These are phyloP conservation scores for Aspergillaceae sp. DNA, from an alignment of 2,329 filamentous ascomycete genomes.

Conservation along the genomic window DNA sequence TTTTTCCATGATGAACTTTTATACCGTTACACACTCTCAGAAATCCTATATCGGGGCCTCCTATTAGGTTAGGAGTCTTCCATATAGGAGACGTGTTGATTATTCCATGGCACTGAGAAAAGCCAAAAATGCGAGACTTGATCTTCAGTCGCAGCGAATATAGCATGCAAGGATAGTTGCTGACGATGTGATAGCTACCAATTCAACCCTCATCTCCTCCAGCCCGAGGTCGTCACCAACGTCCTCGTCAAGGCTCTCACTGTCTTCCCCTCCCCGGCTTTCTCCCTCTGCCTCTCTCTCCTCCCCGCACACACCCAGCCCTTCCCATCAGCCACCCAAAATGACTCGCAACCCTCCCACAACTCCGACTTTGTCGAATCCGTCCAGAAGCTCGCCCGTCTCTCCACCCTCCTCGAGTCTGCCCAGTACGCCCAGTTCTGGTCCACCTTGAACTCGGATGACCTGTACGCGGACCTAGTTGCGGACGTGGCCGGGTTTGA, in stretches of 20 bases:
- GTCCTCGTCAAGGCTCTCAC: constrained; percentile 97
- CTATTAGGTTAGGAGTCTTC: background rate
- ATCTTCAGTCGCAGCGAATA: background rate
- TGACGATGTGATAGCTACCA: constrained; percentile 63
- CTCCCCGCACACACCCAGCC: constrained; percentile 75
- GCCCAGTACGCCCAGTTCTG: constrained; percentile 91
- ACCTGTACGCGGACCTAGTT: constrained; percentile 89
- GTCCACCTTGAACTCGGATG: constrained; percentile 83
- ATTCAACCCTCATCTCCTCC: constrained; percentile 96
- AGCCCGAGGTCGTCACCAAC: constrained; percentile 97
- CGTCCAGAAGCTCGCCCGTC: constrained; percentile 72
- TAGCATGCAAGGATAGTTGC: no score
- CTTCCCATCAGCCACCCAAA: constrained; percentile 44
- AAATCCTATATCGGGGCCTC: background rate
- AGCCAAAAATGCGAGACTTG: background rate
- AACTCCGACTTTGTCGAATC: constrained; percentile 65
- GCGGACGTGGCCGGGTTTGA: constrained; percentile 94
- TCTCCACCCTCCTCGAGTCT: constrained; percentile 80
- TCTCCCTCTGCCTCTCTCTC: constrained; percentile 86
- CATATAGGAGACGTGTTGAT: background rate
- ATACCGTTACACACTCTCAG: background rate
- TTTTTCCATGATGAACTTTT: background rate
- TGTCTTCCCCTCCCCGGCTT: constrained; percentile 92
- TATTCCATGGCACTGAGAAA: background rate
- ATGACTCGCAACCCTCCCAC: constrained; percentile 33